Base-by-base conservation (phyloP, 345 rosid species). In the Microthlaspi erraticum region DNA sequence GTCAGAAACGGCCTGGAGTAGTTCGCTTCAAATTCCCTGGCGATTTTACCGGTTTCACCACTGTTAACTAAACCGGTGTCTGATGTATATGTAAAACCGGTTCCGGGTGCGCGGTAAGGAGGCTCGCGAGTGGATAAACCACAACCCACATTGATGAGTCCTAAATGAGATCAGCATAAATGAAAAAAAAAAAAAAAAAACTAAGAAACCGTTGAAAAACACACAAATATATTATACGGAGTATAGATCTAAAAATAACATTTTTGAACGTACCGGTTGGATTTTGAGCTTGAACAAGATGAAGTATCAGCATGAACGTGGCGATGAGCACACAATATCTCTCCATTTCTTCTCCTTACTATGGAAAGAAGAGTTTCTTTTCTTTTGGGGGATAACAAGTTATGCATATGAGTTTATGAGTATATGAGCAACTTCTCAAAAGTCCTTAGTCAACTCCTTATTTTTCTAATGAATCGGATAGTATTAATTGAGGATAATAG, bases 81-180 rank as follows among this genome's bases (percentile, higher is more conserved):
- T 5, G 76, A 63, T 61, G 32, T 63, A 42, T 61, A 72, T 33
- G 38, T 19, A 42, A 63, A 62, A 18, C 70, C 57, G 14, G 46
- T 51, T 19, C 20, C 3, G 5, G 1, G 26, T 46, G 17, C 48
- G 5, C 14, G 51, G 63, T 72, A 72, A 33, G 70, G 55, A 64
- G 76, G 10, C 8, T 62, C 70, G 16, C 26, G 39, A 52, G 18
- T 10, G 2, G 75, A 3, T 20, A 53, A 53, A 23, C 76, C 76
- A 16, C 70, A 72, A 36, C 54, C 76, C 63, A 72, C 51, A 36
- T 44, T 72, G 16, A 72, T 62, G 64, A 72, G 64, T 64, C 76
- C 76, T 70, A 36, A 36, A 14, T 70, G 16, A 69, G 13, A 66
- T 6, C 23, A 26, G 29, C 29, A 26, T 26, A 26, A 5, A 14